Percentiles rank a stretch among this genome's conserved stretches.
These are phyloP conservation scores for Aspergillus tamarii DNA, from an alignment of 2,329 filamentous ascomycete species.

Conservation along the genomic window DNA sequence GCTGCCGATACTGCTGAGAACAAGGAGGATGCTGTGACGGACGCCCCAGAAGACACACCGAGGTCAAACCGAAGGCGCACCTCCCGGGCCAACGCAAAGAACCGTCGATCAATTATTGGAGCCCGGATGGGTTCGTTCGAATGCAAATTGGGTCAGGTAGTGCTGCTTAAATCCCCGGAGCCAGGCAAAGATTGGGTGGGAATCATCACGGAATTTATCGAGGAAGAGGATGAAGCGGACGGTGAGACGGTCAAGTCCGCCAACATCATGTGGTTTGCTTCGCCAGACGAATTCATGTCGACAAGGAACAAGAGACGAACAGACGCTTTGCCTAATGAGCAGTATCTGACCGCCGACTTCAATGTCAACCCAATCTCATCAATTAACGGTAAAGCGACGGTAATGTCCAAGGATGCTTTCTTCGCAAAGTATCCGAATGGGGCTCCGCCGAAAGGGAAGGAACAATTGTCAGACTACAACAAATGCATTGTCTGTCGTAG, in stretches of 20 bases:
- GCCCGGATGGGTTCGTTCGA: constrained; percentile 81
- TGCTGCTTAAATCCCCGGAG: constrained; percentile 86
- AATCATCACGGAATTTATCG: constrained; percentile 79
- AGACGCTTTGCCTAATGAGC: constrained; percentile 83
- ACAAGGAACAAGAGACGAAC: constrained; percentile 79
- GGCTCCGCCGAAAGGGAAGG: constrained; percentile 66
- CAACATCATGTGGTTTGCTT: constrained; percentile 90
- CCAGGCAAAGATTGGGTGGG: constrained; percentile 90
- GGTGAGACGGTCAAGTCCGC: constrained; percentile 65
- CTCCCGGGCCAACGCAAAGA: constrained; percentile 31
- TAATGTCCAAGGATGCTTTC: constrained; percentile 75
- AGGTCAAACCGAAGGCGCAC: constrained; percentile 34
- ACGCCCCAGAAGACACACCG: constrained; percentile 23
- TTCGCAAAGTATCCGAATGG: constrained; percentile 71
- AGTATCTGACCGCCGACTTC: constrained; percentile 86
- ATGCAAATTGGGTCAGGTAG: constrained; percentile 78
- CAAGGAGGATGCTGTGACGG: constrained; percentile 19
- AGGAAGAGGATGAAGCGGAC: constrained; percentile 69
- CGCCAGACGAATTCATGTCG: constrained; percentile 83
- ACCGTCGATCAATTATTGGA: constrained; percentile 66
- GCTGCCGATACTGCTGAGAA: constrained; percentile 33
- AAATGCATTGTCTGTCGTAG: constrained; percentile 89
- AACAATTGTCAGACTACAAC: constrained; percentile 69
- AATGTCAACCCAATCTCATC: constrained; percentile 85
- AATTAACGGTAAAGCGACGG: constrained; percentile 84